Percentiles rank a stretch among this genome's conserved stretches.
These are phyloP conservation scores for Saccharomyces hybrid DNA, from an alignment of 1,139 yeast genomes.

Conservation along the genomic window DNA sequence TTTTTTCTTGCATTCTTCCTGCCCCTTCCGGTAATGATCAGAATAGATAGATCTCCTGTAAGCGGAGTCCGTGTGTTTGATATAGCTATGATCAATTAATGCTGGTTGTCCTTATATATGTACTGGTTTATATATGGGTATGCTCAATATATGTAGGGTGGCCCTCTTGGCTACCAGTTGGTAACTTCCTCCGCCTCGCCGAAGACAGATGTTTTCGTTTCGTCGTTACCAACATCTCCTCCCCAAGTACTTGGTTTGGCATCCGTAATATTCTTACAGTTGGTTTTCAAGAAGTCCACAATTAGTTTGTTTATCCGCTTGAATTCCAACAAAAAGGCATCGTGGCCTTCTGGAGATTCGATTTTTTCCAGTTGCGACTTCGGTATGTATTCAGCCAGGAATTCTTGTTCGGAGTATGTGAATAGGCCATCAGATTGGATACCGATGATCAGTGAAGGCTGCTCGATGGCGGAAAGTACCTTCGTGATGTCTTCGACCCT, in stretches of 20 bases:
- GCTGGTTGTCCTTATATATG: not conserved
- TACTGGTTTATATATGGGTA: not conserved
- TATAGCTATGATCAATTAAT: not conserved
- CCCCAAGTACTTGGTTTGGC: conserved; percentile 33
- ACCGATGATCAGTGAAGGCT: conserved; percentile 81
- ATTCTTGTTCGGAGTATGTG: conserved; percentile 85
- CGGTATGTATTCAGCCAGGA: conserved; percentile 69
- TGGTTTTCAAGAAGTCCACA: conserved; percentile 50
- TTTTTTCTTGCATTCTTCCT: not conserved
- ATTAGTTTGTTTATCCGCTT: conserved; percentile 69
- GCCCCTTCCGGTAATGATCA: not conserved
- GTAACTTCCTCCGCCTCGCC: conserved; percentile 94
- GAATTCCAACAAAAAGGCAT: conserved; percentile 88
- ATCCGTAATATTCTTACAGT: conserved; percentile 35
- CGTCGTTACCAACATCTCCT: conserved; percentile 49
- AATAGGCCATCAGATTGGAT: conserved; percentile 88
- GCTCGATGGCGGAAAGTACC: conserved; percentile 50
- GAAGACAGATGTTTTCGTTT: conserved; percentile 67
- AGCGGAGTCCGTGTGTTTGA: not conserved
- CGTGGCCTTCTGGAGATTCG: conserved; percentile 95
- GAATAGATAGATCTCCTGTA: not conserved
- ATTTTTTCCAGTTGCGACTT: conserved; percentile 60
- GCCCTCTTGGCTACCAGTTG: conserved; percentile 51
- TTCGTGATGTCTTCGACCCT: conserved; percentile 43
- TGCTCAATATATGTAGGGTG: not conserved